phyloP scores from a whole-genome alignment of 2,329 filamentous ascomycete genomes.

The Penicillium sp. region DNA sequence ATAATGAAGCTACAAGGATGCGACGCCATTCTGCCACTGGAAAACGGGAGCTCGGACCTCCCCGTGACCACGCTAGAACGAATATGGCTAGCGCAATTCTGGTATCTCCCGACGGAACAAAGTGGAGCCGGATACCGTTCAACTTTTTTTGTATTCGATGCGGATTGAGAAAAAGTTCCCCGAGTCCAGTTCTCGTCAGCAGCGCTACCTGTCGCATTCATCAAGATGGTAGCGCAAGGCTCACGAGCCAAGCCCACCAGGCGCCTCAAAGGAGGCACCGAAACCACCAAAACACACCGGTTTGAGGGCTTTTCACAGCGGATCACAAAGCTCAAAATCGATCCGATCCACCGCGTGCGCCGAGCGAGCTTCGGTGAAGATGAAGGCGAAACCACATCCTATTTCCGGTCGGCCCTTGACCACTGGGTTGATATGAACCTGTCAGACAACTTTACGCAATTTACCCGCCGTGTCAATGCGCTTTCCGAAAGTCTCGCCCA shows the following conservation, averaged over 20 bases:
- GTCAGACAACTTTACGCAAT: constrained; percentile 75
- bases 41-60: constrained; percentile 37
- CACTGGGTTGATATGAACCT: constrained; percentile 93
- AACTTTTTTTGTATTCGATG: constrained; percentile 43
- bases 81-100: constrained; percentile 11
- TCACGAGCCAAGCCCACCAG: constrained; percentile 70
- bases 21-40: not conserved
- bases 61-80: constrained; percentile 28
- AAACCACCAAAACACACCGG: constrained; percentile 78
- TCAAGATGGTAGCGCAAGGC: constrained; percentile 56
- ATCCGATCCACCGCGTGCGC: constrained; percentile 87
- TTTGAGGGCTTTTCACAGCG: constrained; percentile 91
- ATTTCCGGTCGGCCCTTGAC: constrained; percentile 78
- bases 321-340: constrained; percentile 88
- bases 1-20: constrained; percentile 2
- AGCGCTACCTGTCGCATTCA: constrained; percentile 29
- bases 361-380: constrained; percentile 78
- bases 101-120: constrained; percentile 37
- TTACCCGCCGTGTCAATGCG: constrained; percentile 72
- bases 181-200: constrained; percentile 24
- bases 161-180: constrained; percentile 25
- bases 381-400: constrained; percentile 75
- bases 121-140: constrained; percentile 31
- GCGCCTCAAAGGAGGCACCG: constrained; percentile 67
- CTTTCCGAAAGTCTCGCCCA: constrained; percentile 89